Evolutionary conservation across 345 rosid genomes (phyloP).

Genomic region (Salix exigua): DNA sequence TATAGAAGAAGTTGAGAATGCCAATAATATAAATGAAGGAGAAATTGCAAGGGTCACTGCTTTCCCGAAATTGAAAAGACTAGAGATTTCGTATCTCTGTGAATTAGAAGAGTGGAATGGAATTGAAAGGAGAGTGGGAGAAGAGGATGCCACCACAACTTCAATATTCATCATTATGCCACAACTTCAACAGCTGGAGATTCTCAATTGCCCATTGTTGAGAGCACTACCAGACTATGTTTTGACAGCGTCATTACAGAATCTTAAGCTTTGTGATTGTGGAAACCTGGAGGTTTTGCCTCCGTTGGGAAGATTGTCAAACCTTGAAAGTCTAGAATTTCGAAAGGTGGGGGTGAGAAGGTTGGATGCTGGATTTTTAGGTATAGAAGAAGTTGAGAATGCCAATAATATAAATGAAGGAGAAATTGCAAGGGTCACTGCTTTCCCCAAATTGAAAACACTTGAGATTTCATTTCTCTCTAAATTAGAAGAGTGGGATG

Average conservation of each 20-base stretch:
- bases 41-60: not conserved
- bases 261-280: too few species aligned
- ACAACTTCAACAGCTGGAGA: not conserved
- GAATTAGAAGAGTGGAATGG: slow-evolving; percentile 5
- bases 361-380: slow-evolving; percentile 15
- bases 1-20: not conserved
- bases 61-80: slow-evolving; percentile 12
- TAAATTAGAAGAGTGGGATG: too few species aligned
- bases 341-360: not conserved
- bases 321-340: too few species aligned
- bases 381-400: not conserved
- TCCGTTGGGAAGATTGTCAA: too few species aligned
- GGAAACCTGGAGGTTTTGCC: too few species aligned
- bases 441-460: not conserved
- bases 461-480: rapidly evolving
- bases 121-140: too few species aligned
- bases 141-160: too few species aligned
- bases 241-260: not conserved
- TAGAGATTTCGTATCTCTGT: not conserved
- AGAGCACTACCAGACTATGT: not conserved
- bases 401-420: too few species aligned
- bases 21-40: not conserved
- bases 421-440: not conserved
- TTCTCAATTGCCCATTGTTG: not conserved
- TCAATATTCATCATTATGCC: not conserved